Percentiles rank a stretch among this genome's conserved stretches.
Conservation (phyloP, 2,329 filamentous ascomycete species). For the Diplodia mutila region DNA sequence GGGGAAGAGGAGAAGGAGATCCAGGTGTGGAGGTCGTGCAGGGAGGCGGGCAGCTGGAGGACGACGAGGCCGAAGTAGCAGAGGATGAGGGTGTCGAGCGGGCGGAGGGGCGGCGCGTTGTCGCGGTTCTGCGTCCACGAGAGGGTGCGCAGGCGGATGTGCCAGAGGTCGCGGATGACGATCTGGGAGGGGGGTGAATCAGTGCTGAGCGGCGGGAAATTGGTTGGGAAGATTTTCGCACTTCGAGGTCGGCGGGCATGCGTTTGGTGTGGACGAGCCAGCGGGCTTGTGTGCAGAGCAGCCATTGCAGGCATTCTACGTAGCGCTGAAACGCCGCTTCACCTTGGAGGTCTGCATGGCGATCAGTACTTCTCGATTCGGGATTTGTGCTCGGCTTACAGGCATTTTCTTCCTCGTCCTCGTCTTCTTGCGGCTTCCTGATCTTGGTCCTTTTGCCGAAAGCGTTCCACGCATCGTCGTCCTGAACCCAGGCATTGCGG, state of each 20-base stretch:
- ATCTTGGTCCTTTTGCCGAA: neutral
- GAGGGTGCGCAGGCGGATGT: conserved; percentile 64
- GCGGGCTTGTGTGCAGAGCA: conserved; percentile 78
- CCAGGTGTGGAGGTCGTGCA: conserved; percentile 74
- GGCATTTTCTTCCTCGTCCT: conserved; percentile 61
- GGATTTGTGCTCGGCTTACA: conserved; percentile 50
- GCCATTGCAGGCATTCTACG: conserved; percentile 80
- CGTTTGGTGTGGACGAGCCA: conserved; percentile 71
- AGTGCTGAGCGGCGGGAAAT: neutral
- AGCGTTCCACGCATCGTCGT: conserved; percentile 13
- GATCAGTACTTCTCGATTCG: too few species aligned
- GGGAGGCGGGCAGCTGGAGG: conserved; percentile 73
- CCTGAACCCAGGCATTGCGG: neutral
- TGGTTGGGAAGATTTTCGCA: conserved; percentile 32
- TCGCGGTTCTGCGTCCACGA: conserved; percentile 43
- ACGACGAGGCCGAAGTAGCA: conserved; percentile 80
- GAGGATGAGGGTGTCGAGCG: conserved; percentile 74
- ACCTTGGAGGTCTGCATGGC: conserved; percentile 59
- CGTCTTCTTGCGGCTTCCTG: conserved; percentile 36
- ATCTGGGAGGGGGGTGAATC: conserved; percentile 28
- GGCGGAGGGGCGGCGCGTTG: conserved; percentile 56
- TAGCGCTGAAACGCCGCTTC: conserved; percentile 75
- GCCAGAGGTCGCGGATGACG: conserved; percentile 84
- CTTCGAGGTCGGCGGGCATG: conserved; percentile 75
- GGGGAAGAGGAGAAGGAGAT: conserved; percentile 40